Evolutionary conservation across 495 filamentous ascomycete genomes (phyloP).

Genomic region (Rostrohypoxylon terebratum): DNA sequence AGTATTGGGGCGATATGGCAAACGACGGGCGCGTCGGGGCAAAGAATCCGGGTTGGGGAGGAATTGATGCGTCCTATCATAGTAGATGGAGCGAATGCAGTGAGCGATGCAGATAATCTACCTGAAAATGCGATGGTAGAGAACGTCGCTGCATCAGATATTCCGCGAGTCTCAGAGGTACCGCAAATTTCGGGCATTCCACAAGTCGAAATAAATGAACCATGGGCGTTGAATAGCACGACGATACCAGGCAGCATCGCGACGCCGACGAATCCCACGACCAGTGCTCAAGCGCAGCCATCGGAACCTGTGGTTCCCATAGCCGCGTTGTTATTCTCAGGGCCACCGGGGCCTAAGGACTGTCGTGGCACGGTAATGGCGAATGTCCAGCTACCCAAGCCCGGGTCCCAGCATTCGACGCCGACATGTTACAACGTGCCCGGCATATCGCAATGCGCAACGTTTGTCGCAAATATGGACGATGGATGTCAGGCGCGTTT

Average conservation of each 20-base stretch:
- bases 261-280: constrained; percentile 27
- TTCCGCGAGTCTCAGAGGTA: constrained; percentile 43
- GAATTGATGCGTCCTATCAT: constrained; percentile 25
- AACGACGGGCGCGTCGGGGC: constrained; percentile 14
- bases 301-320: constrained; percentile 45
- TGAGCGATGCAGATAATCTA: constrained; percentile 12
- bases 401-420: constrained; percentile 35
- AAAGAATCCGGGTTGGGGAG: constrained; percentile 33
- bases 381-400: constrained; percentile 44
- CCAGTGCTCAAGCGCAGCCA: constrained; percentile 31
- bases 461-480: constrained; percentile 52
- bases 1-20: constrained; percentile 20
- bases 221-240: constrained; percentile 30
- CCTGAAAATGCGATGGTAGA: constrained; percentile 34
- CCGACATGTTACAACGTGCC: constrained; percentile 53
- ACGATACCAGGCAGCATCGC: not conserved
- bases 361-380: constrained; percentile 53
- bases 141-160: constrained; percentile 25
- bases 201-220: constrained; percentile 53
- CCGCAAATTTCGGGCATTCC: constrained; percentile 40
- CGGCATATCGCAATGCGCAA: constrained; percentile 50
- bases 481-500: constrained; percentile 56
- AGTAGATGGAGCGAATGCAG: constrained; percentile 22
- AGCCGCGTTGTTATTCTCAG: constrained; percentile 52
- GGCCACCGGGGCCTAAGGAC: constrained; percentile 51